Base-by-base conservation (phyloP, 2,329 filamentous ascomycete species). In the Apiospora koreana region DNA sequence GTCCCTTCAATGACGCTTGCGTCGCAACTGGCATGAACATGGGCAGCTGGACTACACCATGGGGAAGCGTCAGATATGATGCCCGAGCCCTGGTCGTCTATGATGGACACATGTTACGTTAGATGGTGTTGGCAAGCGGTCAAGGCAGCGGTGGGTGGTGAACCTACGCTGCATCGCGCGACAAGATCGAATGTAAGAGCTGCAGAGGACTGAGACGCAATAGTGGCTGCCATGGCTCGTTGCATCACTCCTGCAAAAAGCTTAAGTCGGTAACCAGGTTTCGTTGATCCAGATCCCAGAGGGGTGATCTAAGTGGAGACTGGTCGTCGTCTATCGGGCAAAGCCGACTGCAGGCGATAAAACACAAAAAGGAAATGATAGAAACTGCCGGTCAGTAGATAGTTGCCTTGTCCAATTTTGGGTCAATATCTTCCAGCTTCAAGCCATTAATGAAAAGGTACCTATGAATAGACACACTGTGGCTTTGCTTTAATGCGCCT, bases 1-100 rank as follows among this genome's bases (percentile, higher is more conserved):
- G 83, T 58, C 96, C 96, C 80, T 99, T 99, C 48, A 99, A 86
- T 0, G 95, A 97, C 0, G 94, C 96, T 82, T 99, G 96, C 0
- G 96, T 99, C 41, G 96, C 96, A 58, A 99, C 96, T 21, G 96
- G 96, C 96, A 99, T 99, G 82, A 99, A 99, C 71, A 98, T 91
- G 9, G 97, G 96, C 41, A 98, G 88, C 76, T 93, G 89, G 35
- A 99, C 95, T 1, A 92, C 87, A 70, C 96, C 96, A 89, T 99
- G 97, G 67, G 96, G 95, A 35, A 99, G 90, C 65, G 91, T 92
- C 69, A 99, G 87, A 71, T 90, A 91, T 68, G 96, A 96, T 67
- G 96, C 96, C 75, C 96, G 93, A 35, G 96, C 96, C 86, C 95
- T 94, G 14, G 95, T 98, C 66, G 94, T 97, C 95, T 98, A 74